A percentile compares a stretch with the other conserved stretches of the same genome.
Evolutionary conservation across 2,329 filamentous ascomycete species (phyloP).

Genomic region (Aspergillus fructus): DNA sequence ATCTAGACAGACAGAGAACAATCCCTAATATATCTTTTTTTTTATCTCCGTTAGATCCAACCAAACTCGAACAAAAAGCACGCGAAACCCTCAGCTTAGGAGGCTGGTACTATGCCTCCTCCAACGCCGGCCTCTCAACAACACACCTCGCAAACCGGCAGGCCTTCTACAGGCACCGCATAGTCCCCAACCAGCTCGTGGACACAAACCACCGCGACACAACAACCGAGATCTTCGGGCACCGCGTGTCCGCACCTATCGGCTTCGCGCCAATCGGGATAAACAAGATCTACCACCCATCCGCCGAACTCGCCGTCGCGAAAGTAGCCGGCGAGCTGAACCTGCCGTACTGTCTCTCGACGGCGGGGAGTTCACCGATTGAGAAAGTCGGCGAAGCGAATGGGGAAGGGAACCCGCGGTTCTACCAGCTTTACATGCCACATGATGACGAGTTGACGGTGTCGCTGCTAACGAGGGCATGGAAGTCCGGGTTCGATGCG

Average conservation of each 20-base stretch:
- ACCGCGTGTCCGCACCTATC: constrained; percentile 59
- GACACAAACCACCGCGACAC: constrained; percentile 61
- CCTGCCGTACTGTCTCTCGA: constrained; percentile 39
- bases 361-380: constrained; percentile 56
- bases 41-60: constrained; percentile 43
- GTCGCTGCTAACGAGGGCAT: constrained; percentile 56
- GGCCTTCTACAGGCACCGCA: constrained; percentile 64
- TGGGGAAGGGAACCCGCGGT: constrained; percentile 49
- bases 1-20: no score
- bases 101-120: constrained; percentile 51
- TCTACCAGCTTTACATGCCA: constrained; percentile 65
- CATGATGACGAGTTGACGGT: constrained; percentile 61
- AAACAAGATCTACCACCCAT: constrained; percentile 63
- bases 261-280: constrained; percentile 67
- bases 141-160: constrained; percentile 60
- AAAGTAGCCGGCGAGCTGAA: constrained; percentile 60
- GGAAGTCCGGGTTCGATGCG: constrained; percentile 43
- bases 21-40: background rate
- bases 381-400: constrained; percentile 60
- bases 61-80: constrained; percentile 59
- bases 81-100: constrained; percentile 56
- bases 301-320: constrained; percentile 60
- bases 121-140: constrained; percentile 36
- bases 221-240: constrained; percentile 58
- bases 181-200: constrained; percentile 61